Conservation (phyloP, 495 filamentous ascomycete genomes). For the Lasiosphaeriaceae sp. region DNA sequence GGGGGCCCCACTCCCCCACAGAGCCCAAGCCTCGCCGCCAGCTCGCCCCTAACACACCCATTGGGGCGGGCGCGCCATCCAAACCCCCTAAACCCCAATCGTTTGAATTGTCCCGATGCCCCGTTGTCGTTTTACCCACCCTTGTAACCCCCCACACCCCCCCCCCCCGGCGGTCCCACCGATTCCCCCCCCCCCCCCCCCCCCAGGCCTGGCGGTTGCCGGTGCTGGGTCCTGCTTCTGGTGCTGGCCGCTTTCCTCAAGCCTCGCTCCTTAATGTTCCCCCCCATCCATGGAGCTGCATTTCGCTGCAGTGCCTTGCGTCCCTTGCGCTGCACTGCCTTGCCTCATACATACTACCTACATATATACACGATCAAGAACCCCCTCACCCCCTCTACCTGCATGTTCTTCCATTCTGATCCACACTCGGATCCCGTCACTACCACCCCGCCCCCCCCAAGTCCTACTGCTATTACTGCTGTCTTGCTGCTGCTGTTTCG, state of each 20-base stretch:
- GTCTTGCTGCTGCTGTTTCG: too few species aligned
- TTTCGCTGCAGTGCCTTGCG: slow-evolving; percentile 39
- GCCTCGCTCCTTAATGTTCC: slow-evolving; percentile 18
- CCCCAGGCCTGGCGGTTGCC: slow-evolving; percentile 13
- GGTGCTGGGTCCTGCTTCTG: background rate
- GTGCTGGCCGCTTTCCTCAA: slow-evolving; percentile 16
- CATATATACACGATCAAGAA: slow-evolving; percentile 32
- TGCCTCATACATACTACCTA: slow-evolving; percentile 22
- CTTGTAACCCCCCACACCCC: slow-evolving; percentile 3
- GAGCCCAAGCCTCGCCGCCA: too few species aligned
- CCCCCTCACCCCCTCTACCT: slow-evolving; percentile 31
- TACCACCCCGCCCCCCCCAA: slow-evolving; percentile 28
- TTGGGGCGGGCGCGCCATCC: too few species aligned
- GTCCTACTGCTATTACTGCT: slow-evolving; percentile 9
- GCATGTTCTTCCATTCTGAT: slow-evolving; percentile 40
- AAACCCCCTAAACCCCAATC: too few species aligned
- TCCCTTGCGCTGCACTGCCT: slow-evolving; percentile 34
- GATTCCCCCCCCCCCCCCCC: slow-evolving; percentile 19
- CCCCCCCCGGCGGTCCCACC: slow-evolving; percentile 20
- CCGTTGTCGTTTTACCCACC: too few species aligned
- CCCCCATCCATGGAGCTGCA: slow-evolving; percentile 25
- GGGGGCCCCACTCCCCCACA: too few species aligned
- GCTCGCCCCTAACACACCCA: too few species aligned
- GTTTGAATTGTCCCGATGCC: too few species aligned
- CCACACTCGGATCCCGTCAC: slow-evolving; percentile 31